Evolutionary conservation across 305 asterid species (phyloP), one percentile per base, ranked within the genome.

Genomic region (Salvia sclarea): DNA sequence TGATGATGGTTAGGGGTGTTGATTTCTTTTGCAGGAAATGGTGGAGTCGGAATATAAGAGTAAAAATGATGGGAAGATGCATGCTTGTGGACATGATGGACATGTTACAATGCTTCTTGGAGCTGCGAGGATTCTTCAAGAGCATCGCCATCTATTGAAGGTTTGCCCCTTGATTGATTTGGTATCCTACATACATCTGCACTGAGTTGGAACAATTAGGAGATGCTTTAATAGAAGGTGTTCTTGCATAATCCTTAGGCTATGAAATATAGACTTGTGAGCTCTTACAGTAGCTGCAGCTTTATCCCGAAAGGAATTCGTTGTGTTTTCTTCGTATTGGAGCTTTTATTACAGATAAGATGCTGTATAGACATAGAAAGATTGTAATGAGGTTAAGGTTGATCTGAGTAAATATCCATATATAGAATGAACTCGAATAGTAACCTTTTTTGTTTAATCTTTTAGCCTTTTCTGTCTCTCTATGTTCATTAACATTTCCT

Each of bases 21-120:
- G 59, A 12, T 73, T 68, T 6, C 3, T 49, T 48, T 73, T 18
- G 57, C 54, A 91, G 96, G 99, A 94, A 94, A 71, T 84, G 95
- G 85, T 94, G 79, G 96, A 91, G 64, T 87, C 90, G 90, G 92
- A 91, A 64, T 92, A 91, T 72, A 94, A 89, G 86, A 94, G 99
- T 80, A 91, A 84, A 76, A 81, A 61, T 75, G 85, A 86, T 54
- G 99, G 96, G 54, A 89, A 86, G 73, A 94, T 94, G 99, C 99
- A 89, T 64, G 97, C 96, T 65, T 94, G 99, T 77, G 99, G 99
- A 35, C 99, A 91, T 66, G 99, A 91, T 85, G 87, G 97, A 40
- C 99, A 94, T 78, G 86, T 84, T 31, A 84, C 98, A 8, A 94
- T 94, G 96, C 97, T 94, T 72, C 96, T 94, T 48, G 99, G 98